A percentile compares a stretch with the other conserved stretches of the same genome.
phyloP scores from a whole-genome alignment of 1,284 basidiomycete genomes.

The Papiliotrema nemorosa region DNA sequence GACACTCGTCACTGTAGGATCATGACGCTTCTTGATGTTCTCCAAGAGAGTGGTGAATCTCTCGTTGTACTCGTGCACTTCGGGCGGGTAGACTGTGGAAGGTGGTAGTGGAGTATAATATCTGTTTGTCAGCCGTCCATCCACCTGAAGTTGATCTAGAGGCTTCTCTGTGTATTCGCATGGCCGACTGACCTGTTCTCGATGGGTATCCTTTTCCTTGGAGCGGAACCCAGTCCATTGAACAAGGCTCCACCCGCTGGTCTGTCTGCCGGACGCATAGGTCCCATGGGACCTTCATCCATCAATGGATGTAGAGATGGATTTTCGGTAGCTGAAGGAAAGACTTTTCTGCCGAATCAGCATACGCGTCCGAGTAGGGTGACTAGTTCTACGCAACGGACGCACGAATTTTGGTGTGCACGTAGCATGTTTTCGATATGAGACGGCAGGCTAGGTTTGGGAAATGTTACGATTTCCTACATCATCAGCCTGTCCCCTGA shows the following conservation, averaged over 20 bases:
- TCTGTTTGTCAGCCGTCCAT: constrained; percentile 49
- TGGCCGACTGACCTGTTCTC: constrained; percentile 41
- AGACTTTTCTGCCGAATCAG: constrained; percentile 11
- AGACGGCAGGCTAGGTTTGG: constrained; percentile 65
- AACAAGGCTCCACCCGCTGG: constrained; percentile 4
- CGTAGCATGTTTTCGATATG: constrained; percentile 67
- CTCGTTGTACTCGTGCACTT: constrained; percentile 90
- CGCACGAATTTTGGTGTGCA: background rate
- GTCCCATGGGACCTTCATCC: constrained; percentile 37
- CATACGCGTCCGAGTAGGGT: no score
- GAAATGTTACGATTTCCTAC: constrained; percentile 83
- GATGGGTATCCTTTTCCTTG: constrained; percentile 44
- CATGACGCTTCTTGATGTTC: constrained; percentile 89
- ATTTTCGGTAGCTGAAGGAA: constrained; percentile 46
- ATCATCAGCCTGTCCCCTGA: background rate
- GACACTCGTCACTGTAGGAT: constrained; percentile 95
- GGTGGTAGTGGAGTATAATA: constrained; percentile 74
- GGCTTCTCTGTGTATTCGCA: background rate
- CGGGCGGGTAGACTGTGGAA: constrained; percentile 77
- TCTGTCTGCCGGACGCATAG: constrained; percentile 15
- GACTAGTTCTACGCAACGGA: no score
- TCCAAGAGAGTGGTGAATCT: constrained; percentile 84
- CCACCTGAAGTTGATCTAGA: background rate
- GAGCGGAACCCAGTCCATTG: background rate
- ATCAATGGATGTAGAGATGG: constrained; percentile 47